Conservation (phyloP, 257 asterid genomes). For the Gynochthodes officinalis region DNA sequence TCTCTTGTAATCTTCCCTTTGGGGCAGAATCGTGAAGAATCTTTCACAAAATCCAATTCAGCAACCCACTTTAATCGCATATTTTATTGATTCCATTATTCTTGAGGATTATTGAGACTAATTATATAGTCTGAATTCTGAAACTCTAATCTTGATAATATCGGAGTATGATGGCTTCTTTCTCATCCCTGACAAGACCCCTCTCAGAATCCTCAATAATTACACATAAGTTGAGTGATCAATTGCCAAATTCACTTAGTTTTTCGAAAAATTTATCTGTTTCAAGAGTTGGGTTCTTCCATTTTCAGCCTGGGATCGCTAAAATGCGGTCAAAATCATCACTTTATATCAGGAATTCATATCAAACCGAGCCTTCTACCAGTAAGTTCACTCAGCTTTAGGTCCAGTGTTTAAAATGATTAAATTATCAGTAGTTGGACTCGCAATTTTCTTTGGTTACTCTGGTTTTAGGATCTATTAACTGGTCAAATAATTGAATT, state of each 20-base stretch:
- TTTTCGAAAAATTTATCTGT: constrained; percentile 26
- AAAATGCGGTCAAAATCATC: constrained; percentile 17
- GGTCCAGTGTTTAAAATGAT: not conserved
- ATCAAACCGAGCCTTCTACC: constrained; percentile 34
- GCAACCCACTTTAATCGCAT: too few species aligned
- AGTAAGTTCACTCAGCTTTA: constrained; percentile 32
- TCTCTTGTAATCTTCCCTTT: too few species aligned
- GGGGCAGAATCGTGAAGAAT: too few species aligned
- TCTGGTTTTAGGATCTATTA: not conserved
- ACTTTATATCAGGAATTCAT: constrained; percentile 35
- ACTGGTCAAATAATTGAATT: not conserved
- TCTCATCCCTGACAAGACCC: constrained; percentile 32
- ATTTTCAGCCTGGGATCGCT: constrained; percentile 20
- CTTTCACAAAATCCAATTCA: too few species aligned
- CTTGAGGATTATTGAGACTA: not conserved
- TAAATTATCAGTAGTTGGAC: not conserved
- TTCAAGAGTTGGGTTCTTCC: constrained; percentile 32
- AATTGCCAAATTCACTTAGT: constrained; percentile 22
- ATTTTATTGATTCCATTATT: too few species aligned
- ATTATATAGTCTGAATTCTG: not conserved
- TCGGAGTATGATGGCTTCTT: constrained; percentile 36
- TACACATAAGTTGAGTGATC: constrained; percentile 19
- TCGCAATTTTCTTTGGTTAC: not conserved
- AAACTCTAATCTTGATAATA: not conserved
- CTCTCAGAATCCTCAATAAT: constrained; percentile 31